Conservation (phyloP, 2,329 filamentous ascomycete species). For the Fusarium sp. region DNA sequence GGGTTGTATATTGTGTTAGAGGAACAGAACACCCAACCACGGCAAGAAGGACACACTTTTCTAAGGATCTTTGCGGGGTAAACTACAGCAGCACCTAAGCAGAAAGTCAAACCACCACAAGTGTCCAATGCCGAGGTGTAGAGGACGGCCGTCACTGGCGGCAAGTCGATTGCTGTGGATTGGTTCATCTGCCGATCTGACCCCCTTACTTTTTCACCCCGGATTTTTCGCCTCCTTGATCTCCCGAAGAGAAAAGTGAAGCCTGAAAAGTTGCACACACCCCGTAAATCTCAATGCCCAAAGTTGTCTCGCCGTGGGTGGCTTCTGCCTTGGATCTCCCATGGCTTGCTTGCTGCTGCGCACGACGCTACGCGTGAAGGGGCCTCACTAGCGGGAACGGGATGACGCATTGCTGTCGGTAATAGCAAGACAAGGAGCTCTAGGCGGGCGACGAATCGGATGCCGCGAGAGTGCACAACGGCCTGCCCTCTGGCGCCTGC, state of each 20-base stretch:
- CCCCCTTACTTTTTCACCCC: constrained; percentile 16
- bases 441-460: constrained; percentile 37
- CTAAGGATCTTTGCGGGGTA: constrained; percentile 30
- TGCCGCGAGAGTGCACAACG: constrained; percentile 8
- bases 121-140: constrained; percentile 7
- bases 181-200: constrained; percentile 15
- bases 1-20: too few relatives aligned
- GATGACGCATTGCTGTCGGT: constrained; percentile 48
- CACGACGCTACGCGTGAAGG: neutral
- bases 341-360: neutral
- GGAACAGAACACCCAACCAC: too few relatives aligned
- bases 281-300: neutral
- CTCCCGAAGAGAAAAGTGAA: neutral
- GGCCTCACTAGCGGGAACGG: constrained; percentile 38
- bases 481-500: constrained; percentile 2
- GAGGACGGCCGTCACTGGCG: neutral
- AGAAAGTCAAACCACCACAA: constrained; percentile 16
- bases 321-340: neutral
- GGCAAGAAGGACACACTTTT: neutral
- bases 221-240: constrained; percentile 21
- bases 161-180: neutral
- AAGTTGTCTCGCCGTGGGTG: neutral
- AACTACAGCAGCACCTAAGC: neutral
- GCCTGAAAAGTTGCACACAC: neutral
- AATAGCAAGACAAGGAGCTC: constrained; percentile 28